These are phyloP conservation scores for Aphanoascus verrucosus DNA, from an alignment of 2,329 filamentous ascomycete genomes.

Conservation along the genomic window DNA sequence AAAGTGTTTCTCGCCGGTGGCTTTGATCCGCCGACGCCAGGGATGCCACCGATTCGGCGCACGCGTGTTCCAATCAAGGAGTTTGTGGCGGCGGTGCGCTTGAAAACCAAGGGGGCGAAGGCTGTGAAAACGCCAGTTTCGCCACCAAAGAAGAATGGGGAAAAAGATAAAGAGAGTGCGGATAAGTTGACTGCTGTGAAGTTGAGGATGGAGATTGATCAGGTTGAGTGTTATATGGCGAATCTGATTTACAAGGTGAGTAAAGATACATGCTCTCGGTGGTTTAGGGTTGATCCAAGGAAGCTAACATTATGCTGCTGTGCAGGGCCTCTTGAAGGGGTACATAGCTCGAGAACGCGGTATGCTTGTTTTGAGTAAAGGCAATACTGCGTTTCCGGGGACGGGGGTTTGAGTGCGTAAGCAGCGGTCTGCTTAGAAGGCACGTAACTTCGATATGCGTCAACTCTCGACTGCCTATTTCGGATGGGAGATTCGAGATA, in stretches of 20 bases:
- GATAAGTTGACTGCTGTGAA: constrained; percentile 28
- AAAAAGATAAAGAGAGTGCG: background rate
- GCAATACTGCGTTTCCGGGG: constrained; percentile 73
- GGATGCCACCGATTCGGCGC: constrained; percentile 48
- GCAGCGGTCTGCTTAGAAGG: too few relatives aligned
- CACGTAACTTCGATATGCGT: too few relatives aligned
- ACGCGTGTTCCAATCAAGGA: constrained; percentile 74
- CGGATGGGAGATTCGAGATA: too few relatives aligned
- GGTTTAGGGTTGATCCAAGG: background rate
- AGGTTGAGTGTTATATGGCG: constrained; percentile 87
- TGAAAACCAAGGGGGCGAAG: constrained; percentile 46
- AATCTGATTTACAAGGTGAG: constrained; percentile 97
- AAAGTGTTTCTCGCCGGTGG: constrained; percentile 83
- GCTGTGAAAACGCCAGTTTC: background rate
- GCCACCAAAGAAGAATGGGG: background rate
- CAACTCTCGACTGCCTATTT: too few relatives aligned
- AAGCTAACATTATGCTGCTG: constrained; percentile 15
- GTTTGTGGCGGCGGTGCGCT: constrained; percentile 71
- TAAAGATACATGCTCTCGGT: constrained; percentile 16
- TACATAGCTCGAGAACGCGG: constrained; percentile 87
- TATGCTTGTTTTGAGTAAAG: constrained; percentile 87
- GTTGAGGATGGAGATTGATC: constrained; percentile 66
- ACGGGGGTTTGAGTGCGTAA: constrained; percentile 50
- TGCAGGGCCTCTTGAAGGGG: constrained; percentile 84
- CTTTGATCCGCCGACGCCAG: constrained; percentile 65